Evolutionary conservation across 129 eudicot genomes (phyloP).

Genomic region (carrot (Daucus carota)): DH1_v3.0 NC_030381.2:50715001-50715500

Average conservation of each 20-base stretch:
- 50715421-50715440: neutral
- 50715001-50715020: neutral
- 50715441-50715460: neutral
- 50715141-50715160: slow-evolving; percentile 26
- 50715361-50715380: neutral
- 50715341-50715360: neutral
- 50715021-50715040: neutral
- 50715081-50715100: slow-evolving; percentile 7
- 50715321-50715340: neutral
- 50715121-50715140: slow-evolving; percentile 23
- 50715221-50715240: slow-evolving; percentile 59
- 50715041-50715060: slow-evolving; percentile 23
- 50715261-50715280: slow-evolving; percentile 30
- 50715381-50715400: neutral
- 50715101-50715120: slow-evolving; percentile 1
- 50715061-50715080: slow-evolving; percentile 20
- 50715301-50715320: slow-evolving; percentile 10
- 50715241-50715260: slow-evolving; percentile 52
- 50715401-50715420: neutral
- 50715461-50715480: neutral
- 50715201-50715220: slow-evolving; percentile 41
- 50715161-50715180: slow-evolving; percentile 66
- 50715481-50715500: neutral
- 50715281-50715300: slow-evolving; percentile 65
- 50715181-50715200: slow-evolving; percentile 22